These are phyloP conservation scores for Flaveria robusta DNA, from an alignment of 129 eudicot species.

Conservation along the genomic window DNA sequence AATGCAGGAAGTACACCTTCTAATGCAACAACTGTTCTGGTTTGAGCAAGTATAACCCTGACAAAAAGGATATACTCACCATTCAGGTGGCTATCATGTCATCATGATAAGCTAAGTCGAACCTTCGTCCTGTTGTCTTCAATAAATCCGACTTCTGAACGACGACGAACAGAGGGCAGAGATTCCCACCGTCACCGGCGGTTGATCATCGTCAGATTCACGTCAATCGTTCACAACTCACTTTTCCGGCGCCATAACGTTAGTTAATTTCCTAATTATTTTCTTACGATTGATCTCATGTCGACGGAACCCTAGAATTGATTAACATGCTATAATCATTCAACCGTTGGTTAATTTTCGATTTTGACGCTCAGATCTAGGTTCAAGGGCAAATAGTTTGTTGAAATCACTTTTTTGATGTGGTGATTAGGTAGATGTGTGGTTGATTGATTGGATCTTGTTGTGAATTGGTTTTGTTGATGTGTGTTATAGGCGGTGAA, in stretches of 20 bases:
- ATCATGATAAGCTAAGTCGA: slow-evolving; percentile 9
- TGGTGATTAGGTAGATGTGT: neutral
- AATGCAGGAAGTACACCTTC: neutral
- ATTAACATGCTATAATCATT: neutral
- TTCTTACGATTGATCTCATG: neutral
- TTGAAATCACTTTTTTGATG: neutral
- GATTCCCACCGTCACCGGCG: slow-evolving; percentile 23
- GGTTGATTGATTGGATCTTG: neutral
- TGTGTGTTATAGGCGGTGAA: slow-evolving; percentile 24
- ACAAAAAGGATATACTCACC: neutral
- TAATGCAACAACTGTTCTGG: neutral
- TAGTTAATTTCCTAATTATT: slow-evolving; percentile 1
- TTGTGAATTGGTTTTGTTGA: neutral
- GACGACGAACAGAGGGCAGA: slow-evolving; percentile 3
- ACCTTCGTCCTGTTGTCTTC: slow-evolving; percentile 7
- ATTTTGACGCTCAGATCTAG: slow-evolving; percentile 8
- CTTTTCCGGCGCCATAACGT: slow-evolving; percentile 15
- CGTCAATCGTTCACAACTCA: slow-evolving; percentile 3
- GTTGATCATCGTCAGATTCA: slow-evolving; percentile 24
- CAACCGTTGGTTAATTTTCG: neutral
- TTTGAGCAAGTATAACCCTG: neutral
- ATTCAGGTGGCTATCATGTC: slow-evolving; percentile 21
- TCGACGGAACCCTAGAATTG: slow-evolving; percentile 24
- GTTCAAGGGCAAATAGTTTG: slow-evolving; percentile 5
- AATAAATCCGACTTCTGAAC: neutral